Percentiles rank a stretch among this genome's conserved stretches.
phyloP scores from a whole-genome alignment of 2,329 filamentous ascomycete genomes.

The Cladosporium halotolerans region DNA sequence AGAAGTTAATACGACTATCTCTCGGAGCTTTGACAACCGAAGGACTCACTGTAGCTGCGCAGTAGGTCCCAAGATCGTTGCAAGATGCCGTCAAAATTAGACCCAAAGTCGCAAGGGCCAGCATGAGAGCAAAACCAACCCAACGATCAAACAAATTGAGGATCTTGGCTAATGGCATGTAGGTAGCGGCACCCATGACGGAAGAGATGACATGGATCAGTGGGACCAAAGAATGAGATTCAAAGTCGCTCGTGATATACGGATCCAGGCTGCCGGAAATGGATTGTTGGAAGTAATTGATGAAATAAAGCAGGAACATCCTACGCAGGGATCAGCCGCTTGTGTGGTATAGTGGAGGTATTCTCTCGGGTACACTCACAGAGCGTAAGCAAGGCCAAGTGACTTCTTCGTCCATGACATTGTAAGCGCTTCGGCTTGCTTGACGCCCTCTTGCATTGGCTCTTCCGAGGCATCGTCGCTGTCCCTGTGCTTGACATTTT shows the following conservation, averaged over 20 bases:
- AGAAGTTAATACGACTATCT: background rate
- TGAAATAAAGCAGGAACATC: conserved; percentile 43
- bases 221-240: conserved; percentile 48
- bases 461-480: background rate
- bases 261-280: conserved; percentile 34
- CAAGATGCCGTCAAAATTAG: conserved; percentile 63
- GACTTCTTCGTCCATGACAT: conserved; percentile 35
- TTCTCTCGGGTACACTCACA: conserved; percentile 24
- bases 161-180: conserved; percentile 61
- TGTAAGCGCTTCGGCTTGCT: conserved; percentile 36
- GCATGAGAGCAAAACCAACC: conserved; percentile 54
- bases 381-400: conserved; percentile 33
- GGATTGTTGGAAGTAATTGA: conserved; percentile 41
- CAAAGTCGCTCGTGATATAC: conserved; percentile 46
- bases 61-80: conserved; percentile 54
- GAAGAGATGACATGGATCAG: conserved; percentile 50
- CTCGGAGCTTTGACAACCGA: background rate
- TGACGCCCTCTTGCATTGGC: conserved; percentile 27
- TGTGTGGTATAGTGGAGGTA: background rate
- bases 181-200: conserved; percentile 53
- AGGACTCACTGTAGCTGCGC: conserved; percentile 40
- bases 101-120: conserved; percentile 46
- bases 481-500: background rate
- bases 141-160: conserved; percentile 62
- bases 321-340: conserved; percentile 20